These are phyloP conservation scores for Corymbia calophylla DNA, from an alignment of 441 rosid species.

Conservation along the genomic window DNA sequence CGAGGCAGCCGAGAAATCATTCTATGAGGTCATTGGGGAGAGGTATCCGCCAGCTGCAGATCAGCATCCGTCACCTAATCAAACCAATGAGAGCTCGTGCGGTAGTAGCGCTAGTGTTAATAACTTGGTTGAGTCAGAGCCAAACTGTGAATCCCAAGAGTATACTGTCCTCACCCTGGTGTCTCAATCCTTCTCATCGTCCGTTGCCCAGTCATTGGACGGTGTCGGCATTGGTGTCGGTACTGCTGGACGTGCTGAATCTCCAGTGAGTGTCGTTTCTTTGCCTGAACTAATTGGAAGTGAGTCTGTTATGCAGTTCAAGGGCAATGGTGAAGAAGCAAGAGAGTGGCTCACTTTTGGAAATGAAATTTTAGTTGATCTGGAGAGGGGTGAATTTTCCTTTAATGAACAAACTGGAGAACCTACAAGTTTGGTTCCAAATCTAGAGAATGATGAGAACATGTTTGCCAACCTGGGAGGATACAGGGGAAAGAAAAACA, in stretches of 20 bases:
- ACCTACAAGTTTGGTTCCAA: not conserved
- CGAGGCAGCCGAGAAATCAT: not conserved
- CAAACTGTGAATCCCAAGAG: not conserved
- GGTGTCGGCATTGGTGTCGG: not conserved
- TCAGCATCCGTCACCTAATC: not conserved
- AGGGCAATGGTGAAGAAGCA: not conserved
- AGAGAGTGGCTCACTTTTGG: not conserved
- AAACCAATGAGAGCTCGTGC: not conserved
- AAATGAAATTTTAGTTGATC: not conserved
- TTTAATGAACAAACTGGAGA: not conserved
- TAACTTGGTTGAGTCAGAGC: not conserved
- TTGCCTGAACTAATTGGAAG: not conserved
- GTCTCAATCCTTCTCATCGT: not conserved
- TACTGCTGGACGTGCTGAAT: not conserved
- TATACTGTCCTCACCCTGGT: not conserved
- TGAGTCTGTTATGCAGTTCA: not conserved
- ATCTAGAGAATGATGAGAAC: not conserved
- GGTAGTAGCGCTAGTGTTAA: not conserved
- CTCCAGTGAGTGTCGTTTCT: not conserved
- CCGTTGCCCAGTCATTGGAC: not conserved
- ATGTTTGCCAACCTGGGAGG: not conserved
- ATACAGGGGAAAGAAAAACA: not conserved
- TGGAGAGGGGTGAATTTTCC: not conserved
- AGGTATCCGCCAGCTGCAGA: not conserved
- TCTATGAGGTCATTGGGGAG: not conserved